Evolutionary conservation across 2,329 filamentous ascomycete genomes (phyloP), one percentile per base, ranked within the genome.

Genomic region (Monilinia aucupariae): DNA sequence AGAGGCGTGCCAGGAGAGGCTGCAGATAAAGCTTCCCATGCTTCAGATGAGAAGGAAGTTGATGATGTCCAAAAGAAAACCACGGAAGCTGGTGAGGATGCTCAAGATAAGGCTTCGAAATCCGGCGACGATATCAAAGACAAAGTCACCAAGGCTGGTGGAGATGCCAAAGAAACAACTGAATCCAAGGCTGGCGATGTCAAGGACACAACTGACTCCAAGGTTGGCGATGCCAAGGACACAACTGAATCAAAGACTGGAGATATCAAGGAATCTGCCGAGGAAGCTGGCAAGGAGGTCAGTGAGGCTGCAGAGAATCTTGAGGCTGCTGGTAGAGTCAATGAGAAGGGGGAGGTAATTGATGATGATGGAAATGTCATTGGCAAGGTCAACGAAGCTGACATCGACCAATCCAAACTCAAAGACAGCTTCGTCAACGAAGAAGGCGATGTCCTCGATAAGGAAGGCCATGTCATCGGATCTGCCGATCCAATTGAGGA

Each of bases 311-410:
- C 58, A 25, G 60, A 62, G 20, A 45, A 59, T 10, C 25, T 51
- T 9, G 37, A 65, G 20, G 61, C 63, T 48, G 64, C 64, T 2
- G 69, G 67, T 30, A 66, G 48, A 22, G 62, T 69, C 66, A 82
- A 83, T 68, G 78, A 80, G 65, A 74, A 81, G 34, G 81, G 81
- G 53, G 80, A 82, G 68, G 82, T 83, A 64, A 71, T 82, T 27
- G 79, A 83, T 64, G 76, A 81, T 4, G 76, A 81, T 7, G 81
- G 81, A 64, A 79, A 82, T 56, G 78, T 82, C 61, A 74, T 83
- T 58, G 81, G 81, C 56, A 77, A 78, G 61, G 81, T 90, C 0
- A 75, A 89, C 25, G 86, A 90, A 71, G 87, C 54, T 15, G 41
- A 58, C 12, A 58, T 88, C 12, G 82, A 87, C 62, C 72, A 82